These are phyloP conservation scores for Friedmanniomyces simplex DNA, from an alignment of 495 filamentous ascomycete species.

Conservation along the genomic window DNA sequence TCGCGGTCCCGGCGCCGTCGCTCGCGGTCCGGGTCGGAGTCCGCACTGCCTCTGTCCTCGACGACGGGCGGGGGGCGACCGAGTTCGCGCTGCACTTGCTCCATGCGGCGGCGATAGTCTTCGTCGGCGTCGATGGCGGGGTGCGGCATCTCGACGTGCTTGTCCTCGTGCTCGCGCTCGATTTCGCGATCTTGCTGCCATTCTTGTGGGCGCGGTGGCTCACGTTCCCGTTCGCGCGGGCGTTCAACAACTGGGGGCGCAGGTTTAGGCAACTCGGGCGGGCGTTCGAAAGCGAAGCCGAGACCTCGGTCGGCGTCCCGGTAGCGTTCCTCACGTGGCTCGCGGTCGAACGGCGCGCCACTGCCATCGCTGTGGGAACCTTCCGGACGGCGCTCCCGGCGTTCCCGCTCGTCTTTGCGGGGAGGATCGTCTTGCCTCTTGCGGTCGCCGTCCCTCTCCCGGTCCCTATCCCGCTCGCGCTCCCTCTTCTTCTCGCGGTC, in stretches of 20 bases:
- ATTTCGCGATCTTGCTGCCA: neutral
- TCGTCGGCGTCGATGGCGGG: slow-evolving; percentile 30
- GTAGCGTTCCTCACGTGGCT: neutral
- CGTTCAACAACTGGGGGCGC: slow-evolving; percentile 21
- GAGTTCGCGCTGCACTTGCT: slow-evolving; percentile 25
- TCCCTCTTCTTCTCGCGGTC: slow-evolving; percentile 14
- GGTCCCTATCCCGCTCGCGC: slow-evolving; percentile 18
- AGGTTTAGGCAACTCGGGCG: slow-evolving; percentile 7
- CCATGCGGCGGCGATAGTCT: slow-evolving; percentile 33
- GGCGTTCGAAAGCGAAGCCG: slow-evolving; percentile 19
- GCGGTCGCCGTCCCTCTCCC: slow-evolving; percentile 14
- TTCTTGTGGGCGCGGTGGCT: neutral
- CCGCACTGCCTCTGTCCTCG: neutral
- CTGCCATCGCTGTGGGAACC: slow-evolving; percentile 5
- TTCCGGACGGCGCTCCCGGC: slow-evolving; percentile 1
- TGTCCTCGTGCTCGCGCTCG: slow-evolving; percentile 8
- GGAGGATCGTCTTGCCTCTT: slow-evolving; percentile 17
- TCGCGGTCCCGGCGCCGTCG: slow-evolving; percentile 21
- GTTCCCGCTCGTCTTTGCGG: slow-evolving; percentile 11
- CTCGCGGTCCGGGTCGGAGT: slow-evolving; percentile 21
- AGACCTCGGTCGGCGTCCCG: slow-evolving; percentile 12
- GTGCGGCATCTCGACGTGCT: neutral
- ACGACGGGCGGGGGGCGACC: neutral
- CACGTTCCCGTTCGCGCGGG: slow-evolving; percentile 19
- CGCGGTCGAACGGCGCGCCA: slow-evolving; percentile 4